These are phyloP conservation scores for Apiospora marii DNA, from an alignment of 2,329 filamentous ascomycete species.

Conservation along the genomic window DNA sequence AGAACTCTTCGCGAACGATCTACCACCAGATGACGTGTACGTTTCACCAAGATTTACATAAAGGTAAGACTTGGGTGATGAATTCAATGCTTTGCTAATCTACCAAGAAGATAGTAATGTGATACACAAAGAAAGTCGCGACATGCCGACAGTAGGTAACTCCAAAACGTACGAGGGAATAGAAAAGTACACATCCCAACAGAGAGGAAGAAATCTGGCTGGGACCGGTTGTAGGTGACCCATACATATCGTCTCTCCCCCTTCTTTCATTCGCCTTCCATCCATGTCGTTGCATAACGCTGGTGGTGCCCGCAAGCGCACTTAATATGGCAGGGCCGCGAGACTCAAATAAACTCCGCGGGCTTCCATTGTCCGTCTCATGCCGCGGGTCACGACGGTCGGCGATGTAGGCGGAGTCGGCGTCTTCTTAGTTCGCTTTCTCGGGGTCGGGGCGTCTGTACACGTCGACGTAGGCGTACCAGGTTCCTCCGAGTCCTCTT, in stretches of 20 bases:
- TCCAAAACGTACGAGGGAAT: background rate
- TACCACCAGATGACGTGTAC: background rate
- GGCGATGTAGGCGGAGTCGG: background rate
- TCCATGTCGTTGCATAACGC: background rate
- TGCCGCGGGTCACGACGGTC: background rate
- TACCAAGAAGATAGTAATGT: background rate
- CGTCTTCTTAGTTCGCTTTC: background rate
- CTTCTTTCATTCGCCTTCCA: background rate
- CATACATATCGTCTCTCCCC: background rate
- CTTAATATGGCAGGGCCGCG: background rate
- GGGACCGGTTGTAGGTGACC: background rate
- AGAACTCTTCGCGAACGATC: background rate
- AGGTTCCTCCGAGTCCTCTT: background rate
- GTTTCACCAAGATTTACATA: background rate
- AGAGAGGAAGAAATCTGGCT: background rate
- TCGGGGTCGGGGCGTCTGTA: background rate
- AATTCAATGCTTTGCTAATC: constrained; percentile 14
- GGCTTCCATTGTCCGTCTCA: background rate
- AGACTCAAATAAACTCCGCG: background rate
- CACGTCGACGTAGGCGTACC: background rate
- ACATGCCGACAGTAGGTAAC: background rate
- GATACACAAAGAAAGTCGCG: background rate
- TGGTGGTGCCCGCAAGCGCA: background rate
- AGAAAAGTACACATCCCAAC: background rate
- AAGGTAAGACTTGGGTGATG: background rate